phyloP scores from a whole-genome alignment of 352 stramenopile species.

The Elongisporangium senticosum region DNA sequence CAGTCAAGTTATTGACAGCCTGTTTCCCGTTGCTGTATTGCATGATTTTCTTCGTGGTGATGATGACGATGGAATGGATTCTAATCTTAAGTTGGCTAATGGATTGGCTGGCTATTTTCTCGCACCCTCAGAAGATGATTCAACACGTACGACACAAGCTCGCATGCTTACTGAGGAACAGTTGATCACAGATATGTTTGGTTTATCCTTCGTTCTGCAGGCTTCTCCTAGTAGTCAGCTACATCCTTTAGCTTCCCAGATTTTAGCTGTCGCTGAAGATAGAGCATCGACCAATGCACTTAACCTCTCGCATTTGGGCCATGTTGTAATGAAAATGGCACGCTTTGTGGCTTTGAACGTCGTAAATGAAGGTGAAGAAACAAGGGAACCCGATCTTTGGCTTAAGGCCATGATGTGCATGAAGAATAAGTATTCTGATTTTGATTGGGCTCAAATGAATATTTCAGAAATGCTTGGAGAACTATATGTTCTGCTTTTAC shows the following conservation, averaged over 20 bases:
- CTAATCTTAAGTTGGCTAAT: not conserved
- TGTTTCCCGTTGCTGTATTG: conserved; percentile 41
- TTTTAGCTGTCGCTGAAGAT: conserved; percentile 45
- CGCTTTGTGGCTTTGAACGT: conserved; percentile 59
- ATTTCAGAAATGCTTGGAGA: conserved; percentile 49
- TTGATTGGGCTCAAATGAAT: conserved; percentile 61
- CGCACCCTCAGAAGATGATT: not conserved
- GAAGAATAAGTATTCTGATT: conserved; percentile 62
- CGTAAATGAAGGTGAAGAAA: conserved; percentile 19
- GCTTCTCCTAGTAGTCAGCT: conserved; percentile 10
- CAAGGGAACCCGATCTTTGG: conserved; percentile 29
- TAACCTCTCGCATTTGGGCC: conserved; percentile 46
- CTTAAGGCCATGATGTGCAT: conserved; percentile 44
- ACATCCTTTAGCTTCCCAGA: conserved; percentile 31
- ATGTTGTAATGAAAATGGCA: conserved; percentile 65
- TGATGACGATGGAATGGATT: not conserved
- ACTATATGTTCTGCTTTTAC: conserved; percentile 57
- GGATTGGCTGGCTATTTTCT: not conserved
- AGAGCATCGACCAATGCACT: conserved; percentile 31
- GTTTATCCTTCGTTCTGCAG: conserved; percentile 55
- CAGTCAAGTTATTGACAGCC: conserved; percentile 23
- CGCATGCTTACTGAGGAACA: conserved; percentile 35
- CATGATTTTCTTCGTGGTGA: conserved; percentile 20
- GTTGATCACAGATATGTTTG: conserved; percentile 65
- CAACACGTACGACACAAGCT: not conserved